Conservation (phyloP, 1,284 basidiomycete species). For the Ganoderma meredithae region DNA sequence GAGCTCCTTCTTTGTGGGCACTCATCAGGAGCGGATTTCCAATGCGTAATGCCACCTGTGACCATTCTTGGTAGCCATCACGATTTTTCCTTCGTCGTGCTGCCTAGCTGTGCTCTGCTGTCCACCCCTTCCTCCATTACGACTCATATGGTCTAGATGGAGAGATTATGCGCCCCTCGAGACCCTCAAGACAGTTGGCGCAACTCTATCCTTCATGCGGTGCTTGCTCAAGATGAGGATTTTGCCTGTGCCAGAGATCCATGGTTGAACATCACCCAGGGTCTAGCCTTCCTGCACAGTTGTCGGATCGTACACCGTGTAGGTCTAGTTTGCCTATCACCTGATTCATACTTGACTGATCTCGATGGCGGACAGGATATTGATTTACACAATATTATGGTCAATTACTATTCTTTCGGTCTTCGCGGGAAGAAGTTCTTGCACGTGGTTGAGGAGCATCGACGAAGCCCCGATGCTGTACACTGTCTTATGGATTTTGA, state of each 20-base stretch:
- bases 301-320: constrained; percentile 18
- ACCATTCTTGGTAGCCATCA: constrained; percentile 15
- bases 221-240: constrained; percentile 15
- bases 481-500: constrained; percentile 28
- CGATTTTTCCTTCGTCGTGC: constrained; percentile 14
- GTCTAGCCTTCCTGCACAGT: constrained; percentile 14
- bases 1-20: not conserved
- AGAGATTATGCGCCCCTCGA: not conserved
- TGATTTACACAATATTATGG: constrained; percentile 9
- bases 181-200: not conserved
- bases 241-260: not conserved
- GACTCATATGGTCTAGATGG: constrained; percentile 11
- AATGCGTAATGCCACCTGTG: constrained; percentile 1
- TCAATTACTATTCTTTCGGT: too few species aligned
- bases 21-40: not conserved
- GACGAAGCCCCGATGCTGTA: not conserved
- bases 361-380: constrained; percentile 1
- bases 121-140: not conserved
- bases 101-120: constrained; percentile 14
- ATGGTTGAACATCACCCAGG: not conserved
- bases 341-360: not conserved
- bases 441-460: constrained; percentile 11
- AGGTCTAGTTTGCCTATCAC: not conserved
- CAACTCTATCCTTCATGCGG: not conserved
- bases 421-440: too few species aligned